These are phyloP conservation scores for Boechera divaricarpa DNA, from an alignment of 345 rosid species.

Conservation along the genomic window DNA sequence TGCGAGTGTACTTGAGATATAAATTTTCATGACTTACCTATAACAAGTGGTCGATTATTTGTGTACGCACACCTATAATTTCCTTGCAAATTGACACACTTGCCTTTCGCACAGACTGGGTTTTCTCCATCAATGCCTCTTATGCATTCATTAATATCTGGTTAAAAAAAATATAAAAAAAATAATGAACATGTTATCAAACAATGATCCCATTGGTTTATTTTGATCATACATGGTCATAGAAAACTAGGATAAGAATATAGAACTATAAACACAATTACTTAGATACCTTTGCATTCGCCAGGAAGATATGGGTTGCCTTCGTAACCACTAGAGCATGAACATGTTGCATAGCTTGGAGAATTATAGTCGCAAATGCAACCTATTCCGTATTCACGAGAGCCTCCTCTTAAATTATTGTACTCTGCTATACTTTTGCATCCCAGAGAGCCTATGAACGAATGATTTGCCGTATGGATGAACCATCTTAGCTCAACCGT, in stretches of 20 bases:
- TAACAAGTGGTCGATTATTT: slow-evolving; percentile 17
- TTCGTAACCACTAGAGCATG: slow-evolving; percentile 33
- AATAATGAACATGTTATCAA: not conserved
- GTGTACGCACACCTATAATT: not conserved
- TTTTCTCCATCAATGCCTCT: not conserved
- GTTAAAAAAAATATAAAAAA: not conserved
- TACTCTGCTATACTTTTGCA: not conserved
- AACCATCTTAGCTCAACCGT: slow-evolving; percentile 43
- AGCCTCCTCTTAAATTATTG: not conserved
- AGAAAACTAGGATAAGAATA: not conserved
- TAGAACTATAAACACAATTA: not conserved
- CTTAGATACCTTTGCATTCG: slow-evolving; percentile 43
- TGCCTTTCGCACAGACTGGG: not conserved
- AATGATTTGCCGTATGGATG: slow-evolving; percentile 12
- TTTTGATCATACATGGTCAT: not conserved
- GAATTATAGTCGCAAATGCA: not conserved
- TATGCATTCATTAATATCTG: slow-evolving; percentile 30
- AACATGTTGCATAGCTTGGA: slow-evolving; percentile 26
- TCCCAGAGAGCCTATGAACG: not conserved
- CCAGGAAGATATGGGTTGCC: slow-evolving; percentile 46
- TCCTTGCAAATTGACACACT: slow-evolving; percentile 11
- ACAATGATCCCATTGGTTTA: not conserved
- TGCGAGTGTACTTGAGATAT: not conserved
- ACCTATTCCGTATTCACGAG: not conserved
- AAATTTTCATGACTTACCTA: slow-evolving; percentile 16